phyloP scores from a whole-genome alignment of 2,329 filamentous ascomycete genomes.

The Claviceps sp. region DNA sequence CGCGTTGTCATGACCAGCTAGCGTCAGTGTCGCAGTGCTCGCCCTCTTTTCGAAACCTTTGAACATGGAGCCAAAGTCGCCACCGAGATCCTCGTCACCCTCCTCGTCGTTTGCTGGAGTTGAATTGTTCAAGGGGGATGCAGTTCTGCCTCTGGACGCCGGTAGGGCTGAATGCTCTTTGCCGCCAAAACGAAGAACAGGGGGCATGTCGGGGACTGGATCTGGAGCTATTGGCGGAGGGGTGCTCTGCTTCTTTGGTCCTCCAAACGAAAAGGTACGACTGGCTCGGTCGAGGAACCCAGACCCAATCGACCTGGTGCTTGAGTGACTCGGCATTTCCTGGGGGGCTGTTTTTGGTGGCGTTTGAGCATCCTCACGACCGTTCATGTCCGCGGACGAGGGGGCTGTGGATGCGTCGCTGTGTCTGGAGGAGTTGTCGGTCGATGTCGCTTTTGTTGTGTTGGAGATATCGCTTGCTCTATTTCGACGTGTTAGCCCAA shows the following conservation, averaged over 20 bases:
- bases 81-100: conserved; percentile 37
- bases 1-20: conserved; percentile 26
- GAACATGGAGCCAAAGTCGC: conserved; percentile 45
- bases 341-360: conserved; percentile 23
- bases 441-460: conserved; percentile 45
- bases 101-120: conserved; percentile 33
- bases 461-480: conserved; percentile 49
- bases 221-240: conserved; percentile 18
- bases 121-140: conserved; percentile 39
- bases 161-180: conserved; percentile 17
- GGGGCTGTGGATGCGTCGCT: conserved; percentile 49
- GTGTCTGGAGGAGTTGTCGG: conserved; percentile 47
- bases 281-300: conserved; percentile 43
- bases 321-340: conserved; percentile 25
- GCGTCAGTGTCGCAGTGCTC: conserved; percentile 33
- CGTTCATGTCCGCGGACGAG: conserved; percentile 35
- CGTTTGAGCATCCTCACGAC: conserved; percentile 16
- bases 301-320: conserved; percentile 34
- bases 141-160: conserved; percentile 36
- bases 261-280: conserved; percentile 47
- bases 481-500: conserved; percentile 23
- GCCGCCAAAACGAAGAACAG: conserved; percentile 23
- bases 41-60: conserved; percentile 41
- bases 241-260: conserved; percentile 34
- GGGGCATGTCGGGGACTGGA: conserved; percentile 22